Percentiles rank a stretch among this genome's conserved stretches.
phyloP scores from a whole-genome alignment of 2,329 filamentous ascomycete genomes.

The Fusarium mundagurra region DNA sequence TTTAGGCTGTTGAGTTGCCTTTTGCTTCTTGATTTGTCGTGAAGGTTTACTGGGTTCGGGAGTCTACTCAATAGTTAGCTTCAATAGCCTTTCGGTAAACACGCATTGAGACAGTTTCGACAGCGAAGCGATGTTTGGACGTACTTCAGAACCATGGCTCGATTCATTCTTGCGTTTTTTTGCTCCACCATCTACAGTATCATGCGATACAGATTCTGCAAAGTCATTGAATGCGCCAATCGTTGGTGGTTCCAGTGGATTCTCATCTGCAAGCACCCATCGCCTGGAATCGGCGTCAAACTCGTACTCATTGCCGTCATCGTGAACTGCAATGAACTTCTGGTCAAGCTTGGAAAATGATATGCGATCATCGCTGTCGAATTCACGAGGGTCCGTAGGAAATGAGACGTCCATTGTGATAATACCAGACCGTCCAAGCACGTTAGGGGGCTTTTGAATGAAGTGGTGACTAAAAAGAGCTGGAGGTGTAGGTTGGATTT shows the following conservation, averaged over 20 bases:
- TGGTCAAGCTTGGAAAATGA: constrained; percentile 85
- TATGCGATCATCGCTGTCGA: constrained; percentile 82
- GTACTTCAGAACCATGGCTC: constrained; percentile 55
- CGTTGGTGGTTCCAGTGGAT: constrained; percentile 50
- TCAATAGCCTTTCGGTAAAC: not conserved
- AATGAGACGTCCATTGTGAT: constrained; percentile 53
- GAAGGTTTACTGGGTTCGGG: constrained; percentile 48
- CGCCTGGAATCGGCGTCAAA: constrained; percentile 76
- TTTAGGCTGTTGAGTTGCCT: constrained; percentile 60
- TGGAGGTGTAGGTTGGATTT: constrained; percentile 4
- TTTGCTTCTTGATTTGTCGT: constrained; percentile 58
- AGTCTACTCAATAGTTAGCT: constrained; percentile 33
- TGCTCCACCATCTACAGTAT: constrained; percentile 39
- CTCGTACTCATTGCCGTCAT: constrained; percentile 86
- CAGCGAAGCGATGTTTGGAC: constrained; percentile 30
- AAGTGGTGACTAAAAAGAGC: not conserved
- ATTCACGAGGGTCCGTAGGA: constrained; percentile 71
- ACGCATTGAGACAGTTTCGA: not conserved
- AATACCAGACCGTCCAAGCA: not conserved
- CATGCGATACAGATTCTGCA: constrained; percentile 39
- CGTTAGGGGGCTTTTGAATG: not conserved
- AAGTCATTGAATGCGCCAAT: constrained; percentile 52
- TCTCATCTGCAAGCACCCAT: constrained; percentile 76
- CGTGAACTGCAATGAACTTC: constrained; percentile 85
- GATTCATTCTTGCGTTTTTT: constrained; percentile 57